These are phyloP conservation scores for Suillus variegatus DNA, from an alignment of 768 basidiomycete genomes.

Conservation along the genomic window DNA sequence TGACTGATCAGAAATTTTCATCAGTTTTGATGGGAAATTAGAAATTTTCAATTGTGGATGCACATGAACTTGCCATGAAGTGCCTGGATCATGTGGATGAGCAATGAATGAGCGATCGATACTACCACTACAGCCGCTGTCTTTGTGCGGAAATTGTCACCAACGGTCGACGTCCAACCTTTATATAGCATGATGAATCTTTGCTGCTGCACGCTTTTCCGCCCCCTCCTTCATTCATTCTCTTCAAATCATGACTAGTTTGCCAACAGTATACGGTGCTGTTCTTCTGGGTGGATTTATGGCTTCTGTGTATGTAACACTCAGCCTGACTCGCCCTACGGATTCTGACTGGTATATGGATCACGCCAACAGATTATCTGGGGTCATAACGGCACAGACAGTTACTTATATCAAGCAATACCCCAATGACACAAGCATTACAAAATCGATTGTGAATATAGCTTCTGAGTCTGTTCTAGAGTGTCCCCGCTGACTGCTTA, in stretches of 20 bases:
- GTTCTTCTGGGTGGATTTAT: constrained; percentile 32
- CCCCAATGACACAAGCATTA: constrained; percentile 19
- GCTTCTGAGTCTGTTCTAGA: background rate
- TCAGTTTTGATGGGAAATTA: background rate
- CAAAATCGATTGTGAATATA: constrained; percentile 26
- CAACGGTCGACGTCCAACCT: background rate
- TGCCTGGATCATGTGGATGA: too few species aligned
- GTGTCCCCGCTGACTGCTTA: background rate
- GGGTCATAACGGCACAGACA: constrained; percentile 27
- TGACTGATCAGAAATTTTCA: background rate
- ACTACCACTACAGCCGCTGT: background rate
- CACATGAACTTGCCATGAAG: background rate
- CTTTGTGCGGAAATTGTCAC: too few species aligned
- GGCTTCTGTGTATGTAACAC: constrained; percentile 25
- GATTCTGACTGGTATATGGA: background rate
- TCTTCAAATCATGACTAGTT: constrained; percentile 7
- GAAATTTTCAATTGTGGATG: background rate
- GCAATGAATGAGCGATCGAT: background rate
- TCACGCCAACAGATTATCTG: constrained; percentile 23
- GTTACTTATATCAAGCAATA: constrained; percentile 32
- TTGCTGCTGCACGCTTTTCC: background rate
- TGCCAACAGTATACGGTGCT: constrained; percentile 26
- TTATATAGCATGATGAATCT: background rate
- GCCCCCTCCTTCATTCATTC: background rate
- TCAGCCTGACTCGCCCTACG: background rate